These are phyloP conservation scores for Dictyostelium firmibasis DNA, from an alignment of 78 protist species.

Conservation along the genomic window DNA sequence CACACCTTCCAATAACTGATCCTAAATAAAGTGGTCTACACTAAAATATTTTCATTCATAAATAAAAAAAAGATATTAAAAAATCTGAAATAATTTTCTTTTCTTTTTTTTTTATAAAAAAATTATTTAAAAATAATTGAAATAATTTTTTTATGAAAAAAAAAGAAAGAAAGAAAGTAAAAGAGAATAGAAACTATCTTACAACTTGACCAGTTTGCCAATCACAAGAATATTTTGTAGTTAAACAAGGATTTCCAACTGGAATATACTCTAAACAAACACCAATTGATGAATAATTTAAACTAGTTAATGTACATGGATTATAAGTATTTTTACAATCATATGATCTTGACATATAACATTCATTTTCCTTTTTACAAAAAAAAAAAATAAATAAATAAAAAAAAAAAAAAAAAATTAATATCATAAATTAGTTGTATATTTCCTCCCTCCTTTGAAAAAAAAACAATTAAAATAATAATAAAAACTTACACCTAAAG, in stretches of 20 bases:
- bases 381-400: not conserved
- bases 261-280: conserved; percentile 8
- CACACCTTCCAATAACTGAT: not conserved
- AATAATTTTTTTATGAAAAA: not conserved
- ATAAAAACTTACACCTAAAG: not conserved
- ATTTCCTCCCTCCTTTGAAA: not conserved
- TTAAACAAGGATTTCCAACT: conserved; percentile 9
- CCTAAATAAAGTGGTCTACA: not conserved
- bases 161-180: not conserved
- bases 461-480: not conserved
- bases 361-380: not conserved
- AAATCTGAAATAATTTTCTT: no score
- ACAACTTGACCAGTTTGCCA: conserved; percentile 2
- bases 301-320: not conserved
- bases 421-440: no score
- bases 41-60: not conserved
- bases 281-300: conserved; percentile 4
- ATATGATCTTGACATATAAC: not conserved
- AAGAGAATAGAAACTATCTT: not conserved
- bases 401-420: no score
- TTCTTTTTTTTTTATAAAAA: no score
- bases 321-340: not conserved
- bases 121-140: no score
- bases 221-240: conserved; percentile 2
- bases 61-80: not conserved